A percentile compares a stretch with the other conserved stretches of the same genome.
Evolutionary conservation across 2,329 filamentous ascomycete species (phyloP).

Genomic region (Colletotrichum caudatum): DNA sequence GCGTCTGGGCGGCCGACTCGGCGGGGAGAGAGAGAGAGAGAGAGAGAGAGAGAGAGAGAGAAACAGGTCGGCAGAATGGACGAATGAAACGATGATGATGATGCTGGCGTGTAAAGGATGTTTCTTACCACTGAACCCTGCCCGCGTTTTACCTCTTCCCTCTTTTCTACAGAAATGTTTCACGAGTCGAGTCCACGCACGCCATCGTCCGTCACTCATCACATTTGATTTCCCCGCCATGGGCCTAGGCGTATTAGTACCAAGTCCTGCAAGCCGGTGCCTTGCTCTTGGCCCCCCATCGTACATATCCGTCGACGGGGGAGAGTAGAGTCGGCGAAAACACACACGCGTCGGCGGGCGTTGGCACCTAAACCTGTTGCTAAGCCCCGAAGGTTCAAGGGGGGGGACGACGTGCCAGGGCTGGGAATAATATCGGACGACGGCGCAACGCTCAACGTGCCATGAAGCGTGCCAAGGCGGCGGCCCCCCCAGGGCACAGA

Average conservation of each 20-base stretch:
- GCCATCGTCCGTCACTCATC: not conserved
- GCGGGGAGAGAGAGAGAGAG: not conserved
- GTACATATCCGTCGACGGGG: not conserved
- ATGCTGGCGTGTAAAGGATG: not conserved
- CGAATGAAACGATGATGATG: not conserved
- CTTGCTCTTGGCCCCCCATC: too few relatives aligned
- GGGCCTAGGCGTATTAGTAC: too few relatives aligned
- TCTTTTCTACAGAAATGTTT: not conserved
- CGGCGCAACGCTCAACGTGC: constrained; percentile 2
- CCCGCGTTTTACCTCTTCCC: not conserved
- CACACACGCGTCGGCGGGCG: not conserved
- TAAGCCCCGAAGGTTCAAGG: not conserved
- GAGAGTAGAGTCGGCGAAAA: not conserved
- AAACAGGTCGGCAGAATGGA: not conserved
- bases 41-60: too few relatives aligned
- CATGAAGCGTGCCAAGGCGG: not conserved
- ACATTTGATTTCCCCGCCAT: not conserved
- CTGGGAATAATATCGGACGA: not conserved
- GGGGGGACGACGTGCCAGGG: not conserved
- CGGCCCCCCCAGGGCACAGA: not conserved
- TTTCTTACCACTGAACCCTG: not conserved
- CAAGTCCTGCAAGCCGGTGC: too few relatives aligned
- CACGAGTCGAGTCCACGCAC: not conserved
- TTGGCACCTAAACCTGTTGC: not conserved
- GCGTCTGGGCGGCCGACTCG: not conserved